Evolutionary conservation across 768 basidiomycete genomes (phyloP).

Genomic region (Trametes cinnabarina): DNA sequence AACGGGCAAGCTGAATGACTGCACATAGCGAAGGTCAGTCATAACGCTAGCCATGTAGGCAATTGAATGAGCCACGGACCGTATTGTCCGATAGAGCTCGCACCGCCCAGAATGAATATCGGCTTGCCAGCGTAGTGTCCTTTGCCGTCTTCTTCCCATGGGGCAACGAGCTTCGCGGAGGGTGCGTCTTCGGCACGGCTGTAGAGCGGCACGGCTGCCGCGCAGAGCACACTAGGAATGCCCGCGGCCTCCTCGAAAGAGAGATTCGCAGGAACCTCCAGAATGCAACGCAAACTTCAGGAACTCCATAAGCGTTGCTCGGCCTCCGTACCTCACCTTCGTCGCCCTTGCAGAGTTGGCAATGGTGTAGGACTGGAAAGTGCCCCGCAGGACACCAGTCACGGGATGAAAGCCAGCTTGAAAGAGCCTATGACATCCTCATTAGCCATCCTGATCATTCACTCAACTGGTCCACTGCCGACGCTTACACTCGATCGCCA

Average conservation of each 20-base stretch:
- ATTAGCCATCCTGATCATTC: too few relatives aligned
- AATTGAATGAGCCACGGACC: slow-evolving; percentile 14
- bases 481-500: slow-evolving; percentile 8
- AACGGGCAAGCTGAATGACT: slow-evolving; percentile 29
- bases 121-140: slow-evolving; percentile 25
- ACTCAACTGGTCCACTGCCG: too few relatives aligned
- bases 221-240: slow-evolving; percentile 9
- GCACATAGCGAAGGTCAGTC: not conserved
- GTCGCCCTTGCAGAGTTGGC: not conserved
- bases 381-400: not conserved
- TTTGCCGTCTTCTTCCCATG: slow-evolving; percentile 25
- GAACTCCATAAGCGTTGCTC: not conserved
- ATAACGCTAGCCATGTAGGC: not conserved
- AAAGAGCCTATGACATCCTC: not conserved
- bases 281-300: not conserved
- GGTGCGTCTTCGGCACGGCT: slow-evolving; percentile 8
- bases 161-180: slow-evolving; percentile 18
- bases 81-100: slow-evolving; percentile 29
- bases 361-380: slow-evolving; percentile 1
- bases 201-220: slow-evolving; percentile 15
- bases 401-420: not conserved
- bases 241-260: slow-evolving; percentile 18
- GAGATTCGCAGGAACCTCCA: slow-evolving; percentile 15
- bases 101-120: slow-evolving; percentile 28
- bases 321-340: not conserved